phyloP scores from a whole-genome alignment of 371 early-diverging fungal species.

The Rhizopus microsporus region DNA sequence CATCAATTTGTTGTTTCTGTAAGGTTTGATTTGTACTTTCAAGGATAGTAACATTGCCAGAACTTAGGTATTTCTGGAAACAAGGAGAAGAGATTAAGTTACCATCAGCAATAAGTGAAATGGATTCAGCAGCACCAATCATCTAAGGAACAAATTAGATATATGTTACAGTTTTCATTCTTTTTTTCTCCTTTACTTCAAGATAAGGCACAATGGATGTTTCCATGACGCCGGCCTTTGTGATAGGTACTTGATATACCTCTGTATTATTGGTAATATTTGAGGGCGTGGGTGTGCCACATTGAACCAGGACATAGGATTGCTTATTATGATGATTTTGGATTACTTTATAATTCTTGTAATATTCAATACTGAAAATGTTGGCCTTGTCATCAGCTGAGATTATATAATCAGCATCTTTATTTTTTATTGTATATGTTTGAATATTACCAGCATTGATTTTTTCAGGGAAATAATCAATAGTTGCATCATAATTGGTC shows the following conservation, averaged over 20 bases:
- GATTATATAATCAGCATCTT: not conserved
- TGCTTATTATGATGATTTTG: slow-evolving; percentile 45
- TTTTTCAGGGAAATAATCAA: slow-evolving; percentile 62
- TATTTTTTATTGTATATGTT: not conserved
- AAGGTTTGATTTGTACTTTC: slow-evolving; percentile 45
- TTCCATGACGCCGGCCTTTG: slow-evolving; percentile 57
- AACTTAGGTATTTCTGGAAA: slow-evolving; percentile 55
- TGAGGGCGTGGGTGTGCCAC: slow-evolving; percentile 64
- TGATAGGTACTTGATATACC: slow-evolving; percentile 60
- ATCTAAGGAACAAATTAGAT: slow-evolving; percentile 32
- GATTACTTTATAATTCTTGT: slow-evolving; percentile 66
- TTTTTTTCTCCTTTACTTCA: slow-evolving; percentile 40
- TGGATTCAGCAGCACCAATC: slow-evolving; percentile 61
- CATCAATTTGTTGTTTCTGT: slow-evolving; percentile 38
- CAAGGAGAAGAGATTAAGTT: slow-evolving; percentile 67
- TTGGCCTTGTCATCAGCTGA: slow-evolving; percentile 49
- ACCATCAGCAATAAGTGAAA: slow-evolving; percentile 58
- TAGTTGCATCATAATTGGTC: slow-evolving; percentile 35
- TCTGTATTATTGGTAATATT: slow-evolving; percentile 52
- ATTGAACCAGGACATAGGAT: slow-evolving; percentile 67
- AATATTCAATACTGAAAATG: slow-evolving; percentile 62
- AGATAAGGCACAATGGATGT: slow-evolving; percentile 69
- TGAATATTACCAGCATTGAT: slow-evolving; percentile 43
- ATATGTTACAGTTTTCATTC: not conserved
- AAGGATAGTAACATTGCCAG: slow-evolving; percentile 27